Percentiles rank a stretch among this genome's conserved stretches.
Conservation (phyloP, 768 basidiomycete species). For the Mycena galericulata region DNA sequence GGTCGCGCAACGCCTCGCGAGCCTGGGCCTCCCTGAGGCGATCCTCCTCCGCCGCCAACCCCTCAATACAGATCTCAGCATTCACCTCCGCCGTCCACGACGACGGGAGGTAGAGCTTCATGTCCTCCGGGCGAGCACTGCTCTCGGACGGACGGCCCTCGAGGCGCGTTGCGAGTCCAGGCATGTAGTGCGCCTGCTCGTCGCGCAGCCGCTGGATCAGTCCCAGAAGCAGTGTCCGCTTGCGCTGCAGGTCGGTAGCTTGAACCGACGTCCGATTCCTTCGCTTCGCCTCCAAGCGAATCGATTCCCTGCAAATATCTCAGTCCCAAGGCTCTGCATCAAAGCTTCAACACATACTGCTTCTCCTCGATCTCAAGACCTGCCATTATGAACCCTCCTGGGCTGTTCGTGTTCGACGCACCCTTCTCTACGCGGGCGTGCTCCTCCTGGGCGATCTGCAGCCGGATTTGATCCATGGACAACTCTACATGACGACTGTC, state of each 20-base stretch:
- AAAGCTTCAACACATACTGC: constrained; percentile 12
- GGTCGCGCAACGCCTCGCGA: constrained; percentile 22
- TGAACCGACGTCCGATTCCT: constrained; percentile 9
- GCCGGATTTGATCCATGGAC: constrained; percentile 23
- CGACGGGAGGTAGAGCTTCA: constrained; percentile 38
- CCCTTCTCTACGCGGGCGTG: constrained; percentile 13
- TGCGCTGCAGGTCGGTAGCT: constrained; percentile 3
- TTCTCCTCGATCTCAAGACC: constrained; percentile 27
- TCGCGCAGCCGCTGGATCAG: constrained; percentile 11
- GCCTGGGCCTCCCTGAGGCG: constrained; percentile 36
- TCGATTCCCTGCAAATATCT: neutral
- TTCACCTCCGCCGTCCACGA: constrained; percentile 9
- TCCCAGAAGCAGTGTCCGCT: neutral
- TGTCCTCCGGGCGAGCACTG: constrained; percentile 25
- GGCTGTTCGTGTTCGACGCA: neutral
- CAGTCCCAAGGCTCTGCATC: neutral
- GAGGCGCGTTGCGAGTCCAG: neutral
- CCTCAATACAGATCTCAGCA: constrained; percentile 19
- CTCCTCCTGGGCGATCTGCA: constrained; percentile 33
- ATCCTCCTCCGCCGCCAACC: constrained; percentile 35
- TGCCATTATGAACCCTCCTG: constrained; percentile 30
- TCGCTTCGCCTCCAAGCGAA: neutral
- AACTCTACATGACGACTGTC: constrained; percentile 3
- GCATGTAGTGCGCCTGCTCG: constrained; percentile 19
- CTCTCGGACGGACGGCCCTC: neutral